These are phyloP conservation scores for Saccharomyces hybrid DNA, from an alignment of 1,139 yeast species.

Conservation along the genomic window DNA sequence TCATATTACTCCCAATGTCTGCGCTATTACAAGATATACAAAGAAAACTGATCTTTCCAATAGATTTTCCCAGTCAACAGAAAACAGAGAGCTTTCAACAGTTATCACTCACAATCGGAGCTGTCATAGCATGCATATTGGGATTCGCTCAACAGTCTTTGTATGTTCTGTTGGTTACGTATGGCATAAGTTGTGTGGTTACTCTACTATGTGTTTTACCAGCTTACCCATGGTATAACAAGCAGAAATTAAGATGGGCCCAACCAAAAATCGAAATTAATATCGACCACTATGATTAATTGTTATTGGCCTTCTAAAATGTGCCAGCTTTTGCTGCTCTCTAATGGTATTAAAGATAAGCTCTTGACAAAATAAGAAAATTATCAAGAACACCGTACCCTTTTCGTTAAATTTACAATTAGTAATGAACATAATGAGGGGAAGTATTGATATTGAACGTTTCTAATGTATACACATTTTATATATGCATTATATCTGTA, in stretches of 20 bases:
- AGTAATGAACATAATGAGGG: too few species aligned
- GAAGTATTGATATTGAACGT: too few species aligned
- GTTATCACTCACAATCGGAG: slow-evolving; percentile 14
- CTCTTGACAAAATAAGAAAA: not conserved
- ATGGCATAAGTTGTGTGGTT: slow-evolving; percentile 13
- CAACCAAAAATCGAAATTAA: slow-evolving; percentile 11
- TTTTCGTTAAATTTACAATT: too few species aligned
- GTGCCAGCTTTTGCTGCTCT: too few species aligned
- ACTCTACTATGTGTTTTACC: slow-evolving; percentile 22
- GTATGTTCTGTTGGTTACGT: slow-evolving; percentile 11
- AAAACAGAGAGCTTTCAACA: slow-evolving; percentile 13
- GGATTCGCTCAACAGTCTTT: slow-evolving; percentile 25
- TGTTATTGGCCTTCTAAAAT: not conserved
- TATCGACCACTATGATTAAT: not conserved
- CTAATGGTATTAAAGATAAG: not conserved
- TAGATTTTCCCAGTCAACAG: slow-evolving; percentile 28
- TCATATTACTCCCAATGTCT: slow-evolving; percentile 6
- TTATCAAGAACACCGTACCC: too few species aligned
- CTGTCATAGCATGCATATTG: slow-evolving; percentile 17
- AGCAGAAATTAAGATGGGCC: slow-evolving; percentile 23
- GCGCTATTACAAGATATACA: slow-evolving; percentile 23
- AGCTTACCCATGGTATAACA: slow-evolving; percentile 25
- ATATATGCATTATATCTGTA: not conserved
- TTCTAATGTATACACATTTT: too few species aligned
- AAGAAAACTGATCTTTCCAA: slow-evolving; percentile 23